Conservation (phyloP, 345 rosid species). For the Linum usitatissimum region DNA sequence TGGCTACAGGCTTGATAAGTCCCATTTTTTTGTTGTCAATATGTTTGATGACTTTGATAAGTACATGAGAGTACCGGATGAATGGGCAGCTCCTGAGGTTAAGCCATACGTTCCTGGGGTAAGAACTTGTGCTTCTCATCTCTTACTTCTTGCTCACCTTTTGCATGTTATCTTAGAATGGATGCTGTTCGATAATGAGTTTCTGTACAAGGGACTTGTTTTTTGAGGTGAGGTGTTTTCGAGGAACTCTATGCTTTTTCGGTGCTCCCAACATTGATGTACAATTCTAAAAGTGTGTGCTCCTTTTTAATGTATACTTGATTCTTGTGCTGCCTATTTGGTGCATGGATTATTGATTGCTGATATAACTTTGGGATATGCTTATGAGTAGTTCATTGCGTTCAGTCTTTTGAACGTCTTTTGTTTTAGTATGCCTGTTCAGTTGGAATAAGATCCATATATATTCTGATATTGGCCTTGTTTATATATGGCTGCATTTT, state of each 20-base stretch:
- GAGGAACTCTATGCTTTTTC: neutral
- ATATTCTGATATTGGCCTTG: too few species aligned
- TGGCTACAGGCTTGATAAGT: constrained; percentile 54
- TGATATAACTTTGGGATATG: neutral
- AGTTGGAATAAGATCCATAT: neutral
- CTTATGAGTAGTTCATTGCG: neutral
- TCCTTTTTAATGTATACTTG: too few species aligned
- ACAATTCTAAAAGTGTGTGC: too few species aligned
- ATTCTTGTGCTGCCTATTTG: neutral
- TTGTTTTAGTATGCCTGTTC: neutral
- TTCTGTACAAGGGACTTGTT: neutral
- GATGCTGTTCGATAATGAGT: neutral
- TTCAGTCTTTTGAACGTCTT: neutral
- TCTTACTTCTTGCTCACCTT: neutral
- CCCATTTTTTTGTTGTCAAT: constrained; percentile 75
- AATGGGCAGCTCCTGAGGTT: constrained; percentile 85
- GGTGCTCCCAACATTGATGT: too few species aligned
- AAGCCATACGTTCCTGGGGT: constrained; percentile 86
- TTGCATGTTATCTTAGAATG: neutral
- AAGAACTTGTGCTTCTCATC: constrained; percentile 9
- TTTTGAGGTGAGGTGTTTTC: neutral
- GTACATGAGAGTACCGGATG: constrained; percentile 75
- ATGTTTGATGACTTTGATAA: constrained; percentile 72
- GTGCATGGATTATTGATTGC: neutral
- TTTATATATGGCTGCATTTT: too few species aligned